Percentiles rank a stretch among this genome's conserved stretches.
These are phyloP conservation scores for Rhizoctonia solani DNA, from an alignment of 1,284 basidiomycete genomes.

Conservation along the genomic window DNA sequence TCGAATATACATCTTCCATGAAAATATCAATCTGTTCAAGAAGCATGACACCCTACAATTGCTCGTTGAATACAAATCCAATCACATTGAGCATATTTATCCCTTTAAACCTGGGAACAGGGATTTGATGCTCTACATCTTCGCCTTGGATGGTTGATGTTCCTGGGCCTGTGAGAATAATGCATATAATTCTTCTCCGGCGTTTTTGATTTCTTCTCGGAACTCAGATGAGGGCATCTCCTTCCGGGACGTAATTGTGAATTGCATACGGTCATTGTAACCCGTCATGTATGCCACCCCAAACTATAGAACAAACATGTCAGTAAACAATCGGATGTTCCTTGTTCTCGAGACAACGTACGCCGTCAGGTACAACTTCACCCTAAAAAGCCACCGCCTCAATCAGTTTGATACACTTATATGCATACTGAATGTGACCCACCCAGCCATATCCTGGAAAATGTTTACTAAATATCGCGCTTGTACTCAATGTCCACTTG, in stretches of 20 bases:
- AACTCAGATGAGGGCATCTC: slow-evolving; percentile 77
- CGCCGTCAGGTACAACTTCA: slow-evolving; percentile 69
- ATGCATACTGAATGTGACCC: slow-evolving; percentile 49
- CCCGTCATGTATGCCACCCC: slow-evolving; percentile 79
- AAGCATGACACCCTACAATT: too few relatives aligned
- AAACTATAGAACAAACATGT: slow-evolving; percentile 47
- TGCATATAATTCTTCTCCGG: slow-evolving; percentile 66
- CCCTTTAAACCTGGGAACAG: too few relatives aligned
- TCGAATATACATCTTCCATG: too few relatives aligned
- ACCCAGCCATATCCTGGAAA: slow-evolving; percentile 87
- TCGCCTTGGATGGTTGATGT: slow-evolving; percentile 40
- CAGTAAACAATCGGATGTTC: neutral
- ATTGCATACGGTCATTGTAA: slow-evolving; percentile 70
- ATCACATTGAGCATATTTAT: too few relatives aligned
- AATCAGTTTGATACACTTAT: slow-evolving; percentile 6
- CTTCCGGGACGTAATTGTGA: slow-evolving; percentile 75
- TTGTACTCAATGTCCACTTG: slow-evolving; percentile 81
- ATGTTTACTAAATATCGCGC: slow-evolving; percentile 80
- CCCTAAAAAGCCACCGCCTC: slow-evolving; percentile 44
- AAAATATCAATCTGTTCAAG: too few relatives aligned
- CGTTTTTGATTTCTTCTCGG: slow-evolving; percentile 63
- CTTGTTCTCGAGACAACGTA: neutral
- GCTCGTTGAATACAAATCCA: too few relatives aligned
- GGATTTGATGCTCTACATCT: too few relatives aligned
- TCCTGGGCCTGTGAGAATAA: slow-evolving; percentile 51